phyloP scores from a whole-genome alignment of 2,329 filamentous ascomycete genomes.

The Setomelanomma holmii region DNA sequence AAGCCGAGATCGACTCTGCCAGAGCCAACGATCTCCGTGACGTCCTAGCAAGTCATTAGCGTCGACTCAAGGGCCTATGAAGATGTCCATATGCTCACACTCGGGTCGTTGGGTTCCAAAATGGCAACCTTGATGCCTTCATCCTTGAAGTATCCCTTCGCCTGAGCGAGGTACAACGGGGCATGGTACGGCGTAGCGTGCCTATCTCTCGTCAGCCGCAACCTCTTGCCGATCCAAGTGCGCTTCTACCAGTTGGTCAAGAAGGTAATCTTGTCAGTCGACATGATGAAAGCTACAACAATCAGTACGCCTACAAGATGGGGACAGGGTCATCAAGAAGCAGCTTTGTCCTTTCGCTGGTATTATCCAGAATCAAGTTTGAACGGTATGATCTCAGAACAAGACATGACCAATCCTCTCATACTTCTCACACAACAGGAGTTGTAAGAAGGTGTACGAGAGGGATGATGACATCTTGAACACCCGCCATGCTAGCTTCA shows the following conservation, averaged over 20 bases:
- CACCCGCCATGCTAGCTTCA: constrained; percentile 31
- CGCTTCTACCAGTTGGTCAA: constrained; percentile 76
- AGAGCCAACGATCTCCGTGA: constrained; percentile 80
- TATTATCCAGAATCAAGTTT: constrained; percentile 90
- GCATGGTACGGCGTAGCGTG: constrained; percentile 83
- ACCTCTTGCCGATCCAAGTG: neutral
- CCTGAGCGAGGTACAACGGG: constrained; percentile 77
- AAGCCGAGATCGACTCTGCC: constrained; percentile 80
- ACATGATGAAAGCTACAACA: constrained; percentile 63
- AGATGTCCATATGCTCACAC: constrained; percentile 52
- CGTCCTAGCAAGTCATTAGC: constrained; percentile 59
- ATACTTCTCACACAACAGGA: neutral
- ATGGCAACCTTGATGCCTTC: constrained; percentile 80
- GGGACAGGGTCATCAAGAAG: constrained; percentile 57
- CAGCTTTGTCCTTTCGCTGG: constrained; percentile 87
- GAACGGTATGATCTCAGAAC: constrained; percentile 63
- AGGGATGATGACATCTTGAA: constrained; percentile 11
- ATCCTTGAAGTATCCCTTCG: constrained; percentile 76
- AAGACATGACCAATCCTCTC: constrained; percentile 5
- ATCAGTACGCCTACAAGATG: constrained; percentile 33
- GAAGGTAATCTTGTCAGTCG: constrained; percentile 85
- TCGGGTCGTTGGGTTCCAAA: constrained; percentile 79
- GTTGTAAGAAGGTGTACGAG: neutral
- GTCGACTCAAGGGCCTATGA: constrained; percentile 4
- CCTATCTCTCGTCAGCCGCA: constrained; percentile 55